phyloP scores from a whole-genome alignment of 805 yeast species.

The Suhomyces emberorum region DNA sequence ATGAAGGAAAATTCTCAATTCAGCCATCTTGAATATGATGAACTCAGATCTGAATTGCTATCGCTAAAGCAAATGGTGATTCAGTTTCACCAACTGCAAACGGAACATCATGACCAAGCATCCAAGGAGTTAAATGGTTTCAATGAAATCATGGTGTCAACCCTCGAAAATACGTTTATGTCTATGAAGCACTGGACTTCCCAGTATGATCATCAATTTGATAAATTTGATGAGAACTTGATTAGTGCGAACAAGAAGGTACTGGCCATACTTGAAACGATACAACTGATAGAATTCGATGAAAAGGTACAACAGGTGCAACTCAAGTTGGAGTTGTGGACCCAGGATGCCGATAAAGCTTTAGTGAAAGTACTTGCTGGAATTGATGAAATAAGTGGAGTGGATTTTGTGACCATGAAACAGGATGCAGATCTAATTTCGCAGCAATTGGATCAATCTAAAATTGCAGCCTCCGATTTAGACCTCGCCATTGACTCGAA shows the following conservation, averaged over 20 bases:
- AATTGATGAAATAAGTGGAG: neutral
- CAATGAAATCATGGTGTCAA: neutral
- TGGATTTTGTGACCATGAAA: neutral
- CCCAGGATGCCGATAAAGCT: neutral
- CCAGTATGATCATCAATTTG: neutral
- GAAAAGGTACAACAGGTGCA: neutral
- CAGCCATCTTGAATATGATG: conserved; percentile 2
- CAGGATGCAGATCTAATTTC: neutral
- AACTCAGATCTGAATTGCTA: conserved; percentile 4
- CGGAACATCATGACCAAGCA: neutral
- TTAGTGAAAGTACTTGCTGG: neutral
- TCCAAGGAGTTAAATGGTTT: conserved; percentile 1
- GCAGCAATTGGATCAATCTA: neutral
- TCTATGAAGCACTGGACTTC: neutral
- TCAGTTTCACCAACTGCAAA: neutral
- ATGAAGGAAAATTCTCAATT: conserved; percentile 16
- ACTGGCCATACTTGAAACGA: neutral
- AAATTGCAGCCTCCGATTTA: neutral
- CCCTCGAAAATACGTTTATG: neutral
- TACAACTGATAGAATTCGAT: neutral
- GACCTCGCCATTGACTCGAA: neutral
- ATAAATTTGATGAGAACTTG: neutral
- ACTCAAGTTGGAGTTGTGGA: neutral
- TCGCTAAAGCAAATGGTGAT: neutral
- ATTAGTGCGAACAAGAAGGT: neutral